Evolutionary conservation across 108 stramenopile genomes (phyloP), one percentile per base, ranked within the genome.

Genomic region (Licmophora abbreviata): DNA sequence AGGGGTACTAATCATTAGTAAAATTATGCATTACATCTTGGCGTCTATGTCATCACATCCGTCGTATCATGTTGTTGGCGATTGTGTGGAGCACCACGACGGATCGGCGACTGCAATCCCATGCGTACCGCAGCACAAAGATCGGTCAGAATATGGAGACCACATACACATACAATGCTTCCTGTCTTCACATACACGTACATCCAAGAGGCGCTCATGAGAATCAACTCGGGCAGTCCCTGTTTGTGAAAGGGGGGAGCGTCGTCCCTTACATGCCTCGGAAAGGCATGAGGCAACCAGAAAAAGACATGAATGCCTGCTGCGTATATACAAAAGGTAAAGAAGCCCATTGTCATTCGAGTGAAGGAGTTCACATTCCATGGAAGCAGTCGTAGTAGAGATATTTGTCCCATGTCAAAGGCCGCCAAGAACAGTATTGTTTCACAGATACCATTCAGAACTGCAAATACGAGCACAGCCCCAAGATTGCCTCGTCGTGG

Each of bases 1-100:
- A 66, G 26, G 57, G 65, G 20, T 71, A 75, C 31, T 75, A 42
- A 62, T 35, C 12, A 35, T 12, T 35, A 9, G 34, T 11, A 35
- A 12, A 35, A 35, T n/a, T n/a, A n/a, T n/a, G n/a, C n/a, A n/a
- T n/a, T n/a, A n/a, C n/a, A n/a, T n/a, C n/a, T n/a, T n/a, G n/a
- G n/a, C n/a, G n/a, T n/a, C n/a, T n/a, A n/a, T n/a, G n/a, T n/a
- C n/a, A n/a, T n/a, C n/a, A n/a, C n/a, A n/a, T n/a, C n/a, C n/a
- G n/a, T n/a, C n/a, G n/a, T n/a, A n/a, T n/a, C n/a, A n/a, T n/a
- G n/a, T n/a, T n/a, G n/a, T n/a, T n/a, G n/a, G n/a, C n/a, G n/a
- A n/a, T n/a, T n/a, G n/a, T n/a, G n/a, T n/a, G n/a, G n/a, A n/a
- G n/a, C n/a, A n/a, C n/a, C n/a, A n/a, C n/a, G n/a, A n/a, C n/a